Evolutionary conservation across 257 asterid genomes (phyloP).

Genomic region (Jaltomata sinuosa): DNA sequence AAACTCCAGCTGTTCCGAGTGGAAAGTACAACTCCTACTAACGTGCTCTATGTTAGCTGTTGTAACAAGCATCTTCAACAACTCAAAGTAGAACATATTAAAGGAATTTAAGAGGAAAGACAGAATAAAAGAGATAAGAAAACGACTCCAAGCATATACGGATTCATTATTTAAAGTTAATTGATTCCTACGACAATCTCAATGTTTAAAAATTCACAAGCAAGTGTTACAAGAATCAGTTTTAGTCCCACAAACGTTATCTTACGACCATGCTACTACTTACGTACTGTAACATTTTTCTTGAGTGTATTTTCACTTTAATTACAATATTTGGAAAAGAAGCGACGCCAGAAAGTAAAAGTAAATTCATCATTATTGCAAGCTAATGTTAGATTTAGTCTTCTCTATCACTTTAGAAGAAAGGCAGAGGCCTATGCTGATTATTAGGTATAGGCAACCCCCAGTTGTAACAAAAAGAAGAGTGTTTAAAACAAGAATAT

Average conservation of each 20-base stretch:
- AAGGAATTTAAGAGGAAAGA: not conserved
- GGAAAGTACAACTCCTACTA: not conserved
- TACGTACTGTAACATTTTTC: not conserved
- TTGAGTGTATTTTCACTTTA: not conserved
- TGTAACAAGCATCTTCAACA: not conserved
- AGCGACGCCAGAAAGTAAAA: not conserved
- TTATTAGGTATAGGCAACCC: too few species aligned
- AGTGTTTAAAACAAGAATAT: slow-evolving; percentile 20
- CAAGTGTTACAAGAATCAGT: not conserved
- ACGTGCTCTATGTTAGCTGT: not conserved
- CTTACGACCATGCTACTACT: not conserved
- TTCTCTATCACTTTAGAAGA: not conserved
- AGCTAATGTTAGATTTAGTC: not conserved
- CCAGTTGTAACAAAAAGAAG: slow-evolving; percentile 74
- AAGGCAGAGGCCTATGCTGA: slow-evolving; percentile 56
- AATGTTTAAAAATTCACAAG: not conserved
- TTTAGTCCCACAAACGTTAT: not conserved
- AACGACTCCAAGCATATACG: not conserved
- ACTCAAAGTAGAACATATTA: not conserved
- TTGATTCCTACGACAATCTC: not conserved
- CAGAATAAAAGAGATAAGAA: not conserved
- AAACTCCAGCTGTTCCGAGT: not conserved
- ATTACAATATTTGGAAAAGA: not conserved
- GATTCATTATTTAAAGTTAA: not conserved
- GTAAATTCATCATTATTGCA: not conserved